These are phyloP conservation scores for Penicillium aurantiogriseum DNA, from an alignment of 2,329 filamentous ascomycete genomes.

Conservation along the genomic window DNA sequence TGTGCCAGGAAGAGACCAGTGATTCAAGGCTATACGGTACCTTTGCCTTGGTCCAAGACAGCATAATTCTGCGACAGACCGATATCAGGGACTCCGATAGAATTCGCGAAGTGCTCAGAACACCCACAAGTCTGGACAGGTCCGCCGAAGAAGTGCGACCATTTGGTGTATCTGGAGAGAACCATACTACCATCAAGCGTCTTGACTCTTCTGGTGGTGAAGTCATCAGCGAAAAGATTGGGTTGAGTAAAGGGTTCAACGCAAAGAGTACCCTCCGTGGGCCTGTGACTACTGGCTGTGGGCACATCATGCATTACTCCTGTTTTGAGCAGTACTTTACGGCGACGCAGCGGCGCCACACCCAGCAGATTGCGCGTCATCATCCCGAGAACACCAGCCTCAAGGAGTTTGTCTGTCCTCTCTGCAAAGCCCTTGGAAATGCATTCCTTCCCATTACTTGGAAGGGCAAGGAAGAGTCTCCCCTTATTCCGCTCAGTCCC, in stretches of 20 bases:
- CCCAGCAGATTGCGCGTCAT: slow-evolving; percentile 88
- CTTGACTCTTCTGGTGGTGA: slow-evolving; percentile 69
- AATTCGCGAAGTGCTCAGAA: slow-evolving; percentile 76
- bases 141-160: slow-evolving; percentile 80
- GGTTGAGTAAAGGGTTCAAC: slow-evolving; percentile 86
- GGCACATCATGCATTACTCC: slow-evolving; percentile 96
- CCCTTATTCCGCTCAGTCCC: slow-evolving; percentile 68
- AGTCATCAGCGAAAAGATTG: slow-evolving; percentile 72
- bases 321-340: slow-evolving; percentile 92
- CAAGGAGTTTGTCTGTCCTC: slow-evolving; percentile 91
- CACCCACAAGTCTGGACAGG: slow-evolving; percentile 77
- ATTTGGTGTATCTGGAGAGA: slow-evolving; percentile 87
- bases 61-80: slow-evolving; percentile 81
- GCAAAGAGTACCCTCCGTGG: slow-evolving; percentile 65
- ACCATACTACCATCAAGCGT: slow-evolving; percentile 73
- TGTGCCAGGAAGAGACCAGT: slow-evolving; percentile 94
- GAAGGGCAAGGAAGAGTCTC: slow-evolving; percentile 85
- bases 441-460: slow-evolving; percentile 92
- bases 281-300: slow-evolving; percentile 85
- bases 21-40: slow-evolving; percentile 87
- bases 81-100: slow-evolving; percentile 78
- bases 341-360: slow-evolving; percentile 78
- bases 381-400: slow-evolving; percentile 78
- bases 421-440: slow-evolving; percentile 96
- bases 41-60: slow-evolving; percentile 85